These are phyloP conservation scores for Nakazawaea wyomingensis DNA, from an alignment of 805 yeast genomes.

Conservation along the genomic window DNA sequence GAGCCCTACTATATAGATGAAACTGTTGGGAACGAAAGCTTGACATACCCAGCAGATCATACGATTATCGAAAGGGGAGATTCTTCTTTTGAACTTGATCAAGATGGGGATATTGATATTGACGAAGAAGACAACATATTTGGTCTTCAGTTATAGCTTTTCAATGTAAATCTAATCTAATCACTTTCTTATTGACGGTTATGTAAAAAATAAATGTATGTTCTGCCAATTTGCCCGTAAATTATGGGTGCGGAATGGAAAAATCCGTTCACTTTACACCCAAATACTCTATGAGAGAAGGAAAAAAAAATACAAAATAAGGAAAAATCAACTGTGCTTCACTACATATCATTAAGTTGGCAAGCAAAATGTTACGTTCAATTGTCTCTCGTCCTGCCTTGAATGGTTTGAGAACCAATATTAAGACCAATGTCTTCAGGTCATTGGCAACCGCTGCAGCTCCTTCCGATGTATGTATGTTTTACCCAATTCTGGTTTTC, in stretches of 20 bases:
- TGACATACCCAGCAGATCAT: background rate
- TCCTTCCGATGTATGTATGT: constrained; percentile 20
- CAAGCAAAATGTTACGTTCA: constrained; percentile 19
- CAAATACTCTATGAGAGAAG: background rate
- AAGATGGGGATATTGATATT: background rate
- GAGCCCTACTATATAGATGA: constrained; percentile 14
- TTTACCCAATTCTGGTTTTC: too few species aligned
- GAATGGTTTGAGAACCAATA: constrained; percentile 16
- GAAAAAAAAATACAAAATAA: constrained; percentile 1
- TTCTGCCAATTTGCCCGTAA: constrained; percentile 1
- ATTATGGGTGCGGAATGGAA: constrained; percentile 8
- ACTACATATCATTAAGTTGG: background rate
- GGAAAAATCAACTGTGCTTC: background rate
- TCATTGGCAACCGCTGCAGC: constrained; percentile 27
- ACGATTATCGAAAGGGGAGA: background rate
- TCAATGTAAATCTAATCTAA: too few species aligned
- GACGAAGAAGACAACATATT: background rate
- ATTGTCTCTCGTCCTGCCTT: constrained; percentile 15
- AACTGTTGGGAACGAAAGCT: background rate
- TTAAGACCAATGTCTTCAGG: constrained; percentile 20
- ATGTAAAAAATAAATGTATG: background rate
- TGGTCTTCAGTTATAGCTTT: background rate
- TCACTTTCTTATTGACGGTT: too few species aligned
- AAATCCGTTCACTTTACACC: constrained; percentile 2
- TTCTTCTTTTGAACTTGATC: background rate